A percentile compares a stretch with the other conserved stretches of the same genome.
phyloP scores from a whole-genome alignment of 345 rosid genomes.

The Lepidium didymum region DNA sequence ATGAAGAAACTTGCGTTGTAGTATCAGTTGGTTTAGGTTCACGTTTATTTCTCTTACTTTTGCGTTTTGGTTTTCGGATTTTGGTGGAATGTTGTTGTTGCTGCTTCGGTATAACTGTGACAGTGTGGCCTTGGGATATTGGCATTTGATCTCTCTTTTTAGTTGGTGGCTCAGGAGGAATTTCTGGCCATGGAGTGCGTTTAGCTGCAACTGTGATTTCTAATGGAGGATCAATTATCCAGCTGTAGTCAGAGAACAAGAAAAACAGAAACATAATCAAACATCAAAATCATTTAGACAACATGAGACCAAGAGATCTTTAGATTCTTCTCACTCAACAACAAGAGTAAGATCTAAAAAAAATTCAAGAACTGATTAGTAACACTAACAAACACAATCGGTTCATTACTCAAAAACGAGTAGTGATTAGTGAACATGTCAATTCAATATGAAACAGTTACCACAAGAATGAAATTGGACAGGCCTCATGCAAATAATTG shows the following conservation, averaged over 20 bases:
- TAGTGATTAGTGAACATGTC: background rate
- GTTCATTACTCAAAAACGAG: background rate
- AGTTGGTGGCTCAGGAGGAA: slow-evolving; percentile 78
- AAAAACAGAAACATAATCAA: background rate
- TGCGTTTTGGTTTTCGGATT: slow-evolving; percentile 55
- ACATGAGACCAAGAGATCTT: background rate
- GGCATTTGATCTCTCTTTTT: slow-evolving; percentile 29
- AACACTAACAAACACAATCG: background rate
- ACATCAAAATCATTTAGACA: background rate
- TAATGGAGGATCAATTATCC: slow-evolving; percentile 88
- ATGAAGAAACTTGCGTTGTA: slow-evolving; percentile 33
- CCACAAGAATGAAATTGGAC: background rate
- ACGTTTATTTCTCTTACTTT: slow-evolving; percentile 64
- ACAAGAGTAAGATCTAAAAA: background rate
- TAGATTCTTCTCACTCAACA: background rate
- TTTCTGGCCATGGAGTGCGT: slow-evolving; percentile 91
- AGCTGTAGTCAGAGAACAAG: slow-evolving; percentile 36
- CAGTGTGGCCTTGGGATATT: slow-evolving; percentile 35
- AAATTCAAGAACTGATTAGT: background rate
- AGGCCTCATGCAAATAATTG: background rate
- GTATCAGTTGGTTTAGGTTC: slow-evolving; percentile 39
- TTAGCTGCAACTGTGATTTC: slow-evolving; percentile 82
- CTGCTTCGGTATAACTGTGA: slow-evolving; percentile 11
- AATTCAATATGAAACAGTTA: background rate
- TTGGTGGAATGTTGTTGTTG: slow-evolving; percentile 56